phyloP scores from a whole-genome alignment of 192 early-diverging fungal genomes.

The Gryganskiella cystojenkinii region DNA sequence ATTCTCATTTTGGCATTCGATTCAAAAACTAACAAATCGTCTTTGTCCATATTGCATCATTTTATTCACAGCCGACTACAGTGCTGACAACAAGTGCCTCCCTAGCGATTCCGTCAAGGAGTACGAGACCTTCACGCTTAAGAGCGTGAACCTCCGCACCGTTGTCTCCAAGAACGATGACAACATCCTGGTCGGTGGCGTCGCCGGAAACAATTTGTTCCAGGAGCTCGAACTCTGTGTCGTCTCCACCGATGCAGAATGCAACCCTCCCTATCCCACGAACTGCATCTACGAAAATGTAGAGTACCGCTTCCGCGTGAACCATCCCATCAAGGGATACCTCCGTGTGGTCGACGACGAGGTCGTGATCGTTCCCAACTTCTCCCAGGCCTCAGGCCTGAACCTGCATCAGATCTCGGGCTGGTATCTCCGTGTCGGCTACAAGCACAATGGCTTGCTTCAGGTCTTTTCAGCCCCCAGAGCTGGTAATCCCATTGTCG shows the following conservation, averaged over 20 bases:
- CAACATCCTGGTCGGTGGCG: slow-evolving; percentile 7
- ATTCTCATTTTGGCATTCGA: not conserved
- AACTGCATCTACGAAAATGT: slow-evolving; percentile 15
- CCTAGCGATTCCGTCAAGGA: slow-evolving; percentile 8
- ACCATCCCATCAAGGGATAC: not conserved
- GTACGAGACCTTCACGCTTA: slow-evolving; percentile 15
- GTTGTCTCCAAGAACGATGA: slow-evolving; percentile 2
- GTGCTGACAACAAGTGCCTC: slow-evolving; percentile 5
- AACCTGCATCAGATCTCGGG: not conserved
- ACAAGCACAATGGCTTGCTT: not conserved
- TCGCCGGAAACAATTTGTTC: not conserved
- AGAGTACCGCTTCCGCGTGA: slow-evolving; percentile 12
- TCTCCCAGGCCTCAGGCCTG: not conserved
- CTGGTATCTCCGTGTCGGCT: slow-evolving; percentile 2
- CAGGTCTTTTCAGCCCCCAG: slow-evolving; percentile 8
- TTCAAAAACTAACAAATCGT: slow-evolving; percentile 1
- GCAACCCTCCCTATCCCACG: not conserved
- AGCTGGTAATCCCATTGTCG: slow-evolving; percentile 5
- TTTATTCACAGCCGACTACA: not conserved
- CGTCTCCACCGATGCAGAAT: slow-evolving; percentile 8
- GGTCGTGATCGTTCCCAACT: not conserved
- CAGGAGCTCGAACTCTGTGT: slow-evolving; percentile 10
- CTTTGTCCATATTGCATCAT: not conserved
- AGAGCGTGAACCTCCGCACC: not conserved
- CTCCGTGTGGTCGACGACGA: not conserved